These are phyloP conservation scores for Hirschfeldia incana DNA, from an alignment of 345 rosid species.

Conservation along the genomic window DNA sequence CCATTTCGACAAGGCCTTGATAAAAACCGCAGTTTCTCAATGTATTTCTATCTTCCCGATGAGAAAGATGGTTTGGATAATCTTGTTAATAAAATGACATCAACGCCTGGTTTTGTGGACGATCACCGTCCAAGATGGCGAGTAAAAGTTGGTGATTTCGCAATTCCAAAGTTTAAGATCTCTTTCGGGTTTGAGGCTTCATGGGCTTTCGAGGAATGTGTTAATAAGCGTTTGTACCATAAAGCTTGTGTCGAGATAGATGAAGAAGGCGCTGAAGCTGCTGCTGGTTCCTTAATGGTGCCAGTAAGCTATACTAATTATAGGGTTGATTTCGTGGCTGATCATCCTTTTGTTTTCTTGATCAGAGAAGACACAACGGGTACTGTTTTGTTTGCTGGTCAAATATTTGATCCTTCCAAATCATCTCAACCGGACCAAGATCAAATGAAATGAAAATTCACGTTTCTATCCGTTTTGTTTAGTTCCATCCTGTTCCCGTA, in stretches of 20 bases:
- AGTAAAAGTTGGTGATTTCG: neutral
- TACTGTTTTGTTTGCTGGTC: conserved; percentile 20
- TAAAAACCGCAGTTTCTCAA: neutral
- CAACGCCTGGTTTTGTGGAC: conserved; percentile 17
- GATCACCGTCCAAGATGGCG: neutral
- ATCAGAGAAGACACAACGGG: neutral
- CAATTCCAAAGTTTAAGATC: conserved; percentile 19
- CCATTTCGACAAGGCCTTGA: neutral
- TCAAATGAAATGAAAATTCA: too few species aligned
- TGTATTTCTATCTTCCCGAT: conserved; percentile 7
- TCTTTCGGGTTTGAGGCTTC: neutral
- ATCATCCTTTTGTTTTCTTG: conserved; percentile 8
- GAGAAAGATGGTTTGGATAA: neutral
- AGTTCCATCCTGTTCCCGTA: too few species aligned
- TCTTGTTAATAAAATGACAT: neutral
- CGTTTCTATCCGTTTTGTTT: too few species aligned
- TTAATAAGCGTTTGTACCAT: neutral
- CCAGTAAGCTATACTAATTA: neutral
- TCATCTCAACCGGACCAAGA: neutral
- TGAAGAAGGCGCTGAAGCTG: conserved; percentile 28
- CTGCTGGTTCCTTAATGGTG: neutral
- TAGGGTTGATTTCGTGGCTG: neutral
- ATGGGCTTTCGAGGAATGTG: too few species aligned
- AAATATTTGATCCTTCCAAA: neutral
- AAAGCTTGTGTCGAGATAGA: conserved; percentile 1